phyloP scores from a whole-genome alignment of 305 asterid genomes.

The Ajuga reptans region DNA sequence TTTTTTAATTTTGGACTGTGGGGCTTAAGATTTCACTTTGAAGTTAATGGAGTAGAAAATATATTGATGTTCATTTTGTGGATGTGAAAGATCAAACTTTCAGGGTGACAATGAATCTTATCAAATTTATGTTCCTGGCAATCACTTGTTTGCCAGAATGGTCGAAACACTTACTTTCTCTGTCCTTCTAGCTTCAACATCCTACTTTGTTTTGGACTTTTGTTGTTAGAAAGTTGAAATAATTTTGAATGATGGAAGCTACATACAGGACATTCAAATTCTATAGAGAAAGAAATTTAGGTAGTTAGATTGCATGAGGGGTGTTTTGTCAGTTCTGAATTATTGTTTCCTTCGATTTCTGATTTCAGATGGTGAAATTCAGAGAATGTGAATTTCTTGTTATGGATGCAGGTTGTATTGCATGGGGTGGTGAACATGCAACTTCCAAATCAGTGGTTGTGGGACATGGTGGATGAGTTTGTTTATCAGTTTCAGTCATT shows the following conservation, averaged over 20 bases:
- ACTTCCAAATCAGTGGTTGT: conserved; percentile 95
- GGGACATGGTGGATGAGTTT: conserved; percentile 99
- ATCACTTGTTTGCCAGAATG: neutral
- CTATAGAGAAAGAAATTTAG: neutral
- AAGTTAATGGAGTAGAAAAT: neutral
- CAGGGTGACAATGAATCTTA: too few relatives aligned
- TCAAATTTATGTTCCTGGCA: neutral
- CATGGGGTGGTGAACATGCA: conserved; percentile 96
- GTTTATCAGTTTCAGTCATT: conserved; percentile 94
- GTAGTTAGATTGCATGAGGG: neutral
- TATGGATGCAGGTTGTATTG: conserved; percentile 58
- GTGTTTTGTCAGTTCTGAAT: neutral
- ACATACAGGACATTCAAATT: neutral
- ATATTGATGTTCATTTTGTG: neutral
- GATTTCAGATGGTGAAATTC: neutral
- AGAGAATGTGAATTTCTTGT: neutral
- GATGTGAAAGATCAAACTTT: neutral
- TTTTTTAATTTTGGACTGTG: too few relatives aligned
- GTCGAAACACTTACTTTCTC: neutral
- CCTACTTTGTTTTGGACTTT: neutral
- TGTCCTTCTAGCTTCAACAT: neutral
- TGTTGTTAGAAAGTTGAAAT: neutral
- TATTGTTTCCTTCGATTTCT: neutral
- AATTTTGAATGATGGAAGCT: neutral
- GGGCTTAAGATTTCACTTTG: neutral